A percentile compares a stretch with the other conserved stretches of the same genome.
Conservation (phyloP, 2,329 filamentous ascomycete genomes). For the Ophiostoma montium region DNA sequence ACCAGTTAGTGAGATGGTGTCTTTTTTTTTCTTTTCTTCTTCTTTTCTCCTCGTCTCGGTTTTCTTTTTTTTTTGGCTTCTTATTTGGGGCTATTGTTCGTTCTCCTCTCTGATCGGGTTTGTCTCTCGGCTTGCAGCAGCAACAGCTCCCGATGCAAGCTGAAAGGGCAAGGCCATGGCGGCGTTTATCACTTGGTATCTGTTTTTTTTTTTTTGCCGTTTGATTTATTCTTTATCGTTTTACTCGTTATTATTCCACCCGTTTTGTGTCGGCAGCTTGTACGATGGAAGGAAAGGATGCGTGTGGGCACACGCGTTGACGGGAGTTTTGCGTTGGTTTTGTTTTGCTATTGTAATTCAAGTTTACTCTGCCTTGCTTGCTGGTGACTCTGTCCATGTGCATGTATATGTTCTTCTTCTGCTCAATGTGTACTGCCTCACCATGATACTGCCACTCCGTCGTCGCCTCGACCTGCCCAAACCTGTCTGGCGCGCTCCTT, state of each 20-base stretch:
- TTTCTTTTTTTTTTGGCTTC: too few relatives aligned
- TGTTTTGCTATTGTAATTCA: not conserved
- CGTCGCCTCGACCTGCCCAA: conserved; percentile 1
- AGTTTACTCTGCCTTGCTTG: not conserved
- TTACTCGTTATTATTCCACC: too few relatives aligned
- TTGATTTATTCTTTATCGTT: too few relatives aligned
- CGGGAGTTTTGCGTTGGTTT: not conserved
- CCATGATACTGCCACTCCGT: not conserved
- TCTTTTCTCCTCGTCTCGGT: too few relatives aligned
- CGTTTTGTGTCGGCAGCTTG: not conserved
- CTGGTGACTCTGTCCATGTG: too few relatives aligned
- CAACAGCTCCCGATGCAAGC: too few relatives aligned
- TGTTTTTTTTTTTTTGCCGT: not conserved
- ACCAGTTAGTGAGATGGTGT: conserved; percentile 8
- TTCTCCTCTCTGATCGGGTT: too few relatives aligned
- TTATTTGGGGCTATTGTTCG: too few relatives aligned
- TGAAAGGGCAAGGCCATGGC: conserved; percentile 27
- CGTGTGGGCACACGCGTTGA: not conserved
- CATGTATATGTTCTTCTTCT: not conserved
- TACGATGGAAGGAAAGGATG: not conserved
- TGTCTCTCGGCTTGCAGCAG: too few relatives aligned
- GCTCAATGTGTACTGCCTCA: not conserved
- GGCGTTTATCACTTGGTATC: conserved; percentile 10
- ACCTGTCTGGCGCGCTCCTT: not conserved
- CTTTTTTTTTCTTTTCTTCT: not conserved